Base-by-base conservation (phyloP, 495 filamentous ascomycete species). In the Tirmania nivea region DNA sequence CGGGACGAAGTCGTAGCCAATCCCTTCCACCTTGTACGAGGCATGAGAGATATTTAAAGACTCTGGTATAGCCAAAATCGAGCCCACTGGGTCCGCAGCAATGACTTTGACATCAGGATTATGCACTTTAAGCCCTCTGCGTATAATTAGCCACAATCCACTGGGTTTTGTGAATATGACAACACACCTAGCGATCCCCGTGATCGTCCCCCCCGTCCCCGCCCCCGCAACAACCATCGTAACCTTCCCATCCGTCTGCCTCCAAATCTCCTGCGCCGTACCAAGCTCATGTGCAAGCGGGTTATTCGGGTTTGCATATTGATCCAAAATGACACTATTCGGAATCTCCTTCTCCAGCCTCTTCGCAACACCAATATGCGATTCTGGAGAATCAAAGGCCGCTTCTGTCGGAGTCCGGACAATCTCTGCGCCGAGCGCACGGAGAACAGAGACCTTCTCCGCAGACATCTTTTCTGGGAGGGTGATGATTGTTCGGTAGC, bases 401-500 rank as follows among this genome's bases (percentile, higher is more conserved):
- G 90, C 90, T 68, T 92, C 83, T 20, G 93, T 96, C 25, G 90
- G 92, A 1, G 90, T 99, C 50, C 90, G 82, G 59, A 99, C 94
- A 64, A 99, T 96, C 59, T 90, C 94, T 20, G 90, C 89, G 55
- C 90, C 90, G 35, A 99, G 75, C 16, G 90, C 88, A 49, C 84
- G 79, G 25, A 99, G 73, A 10, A 99, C 90, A 1, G 87, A 78
- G 11, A 99, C 92, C 66, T 99, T 99, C 69, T 99, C 90, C 31
- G 86, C 78, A 7, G 86, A 94, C 90, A 99, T 99, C 73, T 99
- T 99, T 70, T 99, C 90, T 37, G 90, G 90, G 2, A 99, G 77
- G 0, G 90, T 99, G 63, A 99, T 99, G 67, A 99, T 95, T 14
- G 85, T 90, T 67, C 89, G 90, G 70, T 99, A 97, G 51, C 84